Conservation (phyloP, 352 stramenopile species). For the Phytophthora citricola region DNA sequence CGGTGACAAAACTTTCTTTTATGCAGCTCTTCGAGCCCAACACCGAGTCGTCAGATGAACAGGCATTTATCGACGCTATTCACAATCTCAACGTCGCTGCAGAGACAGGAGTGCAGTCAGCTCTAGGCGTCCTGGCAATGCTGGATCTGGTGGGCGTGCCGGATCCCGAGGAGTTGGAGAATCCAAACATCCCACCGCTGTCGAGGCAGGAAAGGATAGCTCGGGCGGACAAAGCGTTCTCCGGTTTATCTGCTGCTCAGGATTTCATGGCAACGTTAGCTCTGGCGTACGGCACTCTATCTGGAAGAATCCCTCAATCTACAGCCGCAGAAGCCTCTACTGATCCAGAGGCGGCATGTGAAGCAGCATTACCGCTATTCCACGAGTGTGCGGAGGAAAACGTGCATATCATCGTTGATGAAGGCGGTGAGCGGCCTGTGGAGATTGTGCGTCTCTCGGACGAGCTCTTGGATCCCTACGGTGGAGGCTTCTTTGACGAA, state of each 20-base stretch:
- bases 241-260: slow-evolving; percentile 34
- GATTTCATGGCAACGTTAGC: slow-evolving; percentile 71
- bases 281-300: slow-evolving; percentile 61
- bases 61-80: slow-evolving; percentile 51
- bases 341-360: slow-evolving; percentile 34
- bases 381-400: slow-evolving; percentile 67
- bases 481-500: slow-evolving; percentile 27
- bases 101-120: slow-evolving; percentile 49
- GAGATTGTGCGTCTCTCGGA: slow-evolving; percentile 63
- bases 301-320: slow-evolving; percentile 27
- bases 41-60: slow-evolving; percentile 8
- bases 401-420: slow-evolving; percentile 54
- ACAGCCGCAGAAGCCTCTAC: neutral
- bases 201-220: slow-evolving; percentile 35
- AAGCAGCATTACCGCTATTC: slow-evolving; percentile 53
- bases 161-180: slow-evolving; percentile 29
- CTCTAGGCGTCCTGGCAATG: slow-evolving; percentile 55
- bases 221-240: slow-evolving; percentile 44
- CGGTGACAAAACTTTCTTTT: slow-evolving; percentile 65
- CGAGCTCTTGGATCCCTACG: slow-evolving; percentile 34
- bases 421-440: slow-evolving; percentile 49
- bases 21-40: slow-evolving; percentile 65
- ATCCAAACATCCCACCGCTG: slow-evolving; percentile 12
- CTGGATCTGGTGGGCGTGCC: slow-evolving; percentile 63
- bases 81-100: slow-evolving; percentile 49